These are phyloP conservation scores for Ustilago tritici DNA, from an alignment of 1,284 basidiomycete species.

Conservation along the genomic window DNA sequence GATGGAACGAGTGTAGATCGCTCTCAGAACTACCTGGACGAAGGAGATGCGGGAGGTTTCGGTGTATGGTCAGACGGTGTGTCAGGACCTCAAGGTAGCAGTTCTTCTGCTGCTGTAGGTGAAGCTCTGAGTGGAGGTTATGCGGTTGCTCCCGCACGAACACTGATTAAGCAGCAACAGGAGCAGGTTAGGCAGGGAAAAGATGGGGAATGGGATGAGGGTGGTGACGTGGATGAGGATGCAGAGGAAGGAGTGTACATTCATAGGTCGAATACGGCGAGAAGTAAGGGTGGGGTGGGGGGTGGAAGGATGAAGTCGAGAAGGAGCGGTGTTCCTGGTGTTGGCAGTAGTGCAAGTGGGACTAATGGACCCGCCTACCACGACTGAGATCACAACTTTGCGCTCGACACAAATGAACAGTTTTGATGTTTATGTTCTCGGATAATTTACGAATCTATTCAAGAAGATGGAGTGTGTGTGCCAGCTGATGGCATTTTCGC, in stretches of 20 bases:
- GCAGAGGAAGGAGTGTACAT: constrained; percentile 58
- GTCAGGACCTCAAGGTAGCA: constrained; percentile 33
- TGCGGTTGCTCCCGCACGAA: constrained; percentile 33
- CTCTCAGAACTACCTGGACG: not conserved
- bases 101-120: constrained; percentile 29
- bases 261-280: constrained; percentile 23
- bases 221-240: constrained; percentile 22
- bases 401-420: too few relatives aligned
- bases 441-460: too few relatives aligned
- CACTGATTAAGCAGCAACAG: constrained; percentile 1
- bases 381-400: constrained; percentile 5
- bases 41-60: not conserved
- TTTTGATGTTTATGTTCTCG: too few relatives aligned
- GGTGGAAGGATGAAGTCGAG: not conserved
- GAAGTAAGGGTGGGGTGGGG: not conserved
- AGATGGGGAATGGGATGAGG: constrained; percentile 20
- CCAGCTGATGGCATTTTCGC: too few relatives aligned
- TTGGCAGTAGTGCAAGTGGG: not conserved
- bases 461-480: too few relatives aligned
- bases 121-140: constrained; percentile 38
- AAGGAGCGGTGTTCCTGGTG: constrained; percentile 13
- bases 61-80: constrained; percentile 45
- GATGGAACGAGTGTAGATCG: constrained; percentile 9
- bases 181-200: constrained; percentile 13
- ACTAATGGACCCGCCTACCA: constrained; percentile 10